These are phyloP conservation scores for Colletotrichum godetiae DNA, from an alignment of 2,329 filamentous ascomycete species.

Conservation along the genomic window DNA sequence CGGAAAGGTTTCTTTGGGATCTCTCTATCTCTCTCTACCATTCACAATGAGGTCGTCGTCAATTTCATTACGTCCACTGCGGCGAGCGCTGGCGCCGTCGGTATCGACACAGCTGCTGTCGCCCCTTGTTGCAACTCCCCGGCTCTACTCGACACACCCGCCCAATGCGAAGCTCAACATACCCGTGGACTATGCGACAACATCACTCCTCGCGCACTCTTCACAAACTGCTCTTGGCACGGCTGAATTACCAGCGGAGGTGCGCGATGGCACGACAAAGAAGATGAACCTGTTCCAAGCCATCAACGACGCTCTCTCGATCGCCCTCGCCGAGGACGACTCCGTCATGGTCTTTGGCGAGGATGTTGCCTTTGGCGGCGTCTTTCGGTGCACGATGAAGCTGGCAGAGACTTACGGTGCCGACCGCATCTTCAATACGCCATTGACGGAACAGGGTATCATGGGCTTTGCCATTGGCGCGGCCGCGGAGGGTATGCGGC, in stretches of 20 bases:
- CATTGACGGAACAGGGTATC: constrained; percentile 93
- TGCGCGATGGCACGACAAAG: constrained; percentile 78
- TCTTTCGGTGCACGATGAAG: constrained; percentile 94
- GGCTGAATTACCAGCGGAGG: constrained; percentile 75
- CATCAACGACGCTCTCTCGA: constrained; percentile 89
- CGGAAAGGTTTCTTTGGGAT: constrained; percentile 10
- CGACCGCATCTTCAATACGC: constrained; percentile 95
- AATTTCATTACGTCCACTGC: constrained; percentile 26
- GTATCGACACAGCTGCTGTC: constrained; percentile 21
- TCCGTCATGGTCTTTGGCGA: constrained; percentile 93
- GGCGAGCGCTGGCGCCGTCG: constrained; percentile 31
- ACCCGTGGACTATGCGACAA: constrained; percentile 87
- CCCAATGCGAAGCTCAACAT: constrained; percentile 79
- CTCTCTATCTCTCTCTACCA: neutral
- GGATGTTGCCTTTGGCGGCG: constrained; percentile 96
- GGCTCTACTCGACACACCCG: constrained; percentile 66
- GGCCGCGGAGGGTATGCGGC: constrained; percentile 90
- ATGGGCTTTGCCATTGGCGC: constrained; percentile 92
- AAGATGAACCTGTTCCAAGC: constrained; percentile 95
- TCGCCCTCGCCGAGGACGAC: constrained; percentile 85
- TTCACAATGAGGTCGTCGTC: constrained; percentile 29
- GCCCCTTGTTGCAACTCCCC: constrained; percentile 21
- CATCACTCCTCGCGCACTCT: constrained; percentile 83
- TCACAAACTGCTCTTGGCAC: constrained; percentile 77
- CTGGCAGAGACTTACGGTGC: constrained; percentile 87